Percentiles rank a stretch among this genome's conserved stretches.
Conservation (phyloP, 1,284 basidiomycete species). For the Rhodotorula sp. region DNA sequence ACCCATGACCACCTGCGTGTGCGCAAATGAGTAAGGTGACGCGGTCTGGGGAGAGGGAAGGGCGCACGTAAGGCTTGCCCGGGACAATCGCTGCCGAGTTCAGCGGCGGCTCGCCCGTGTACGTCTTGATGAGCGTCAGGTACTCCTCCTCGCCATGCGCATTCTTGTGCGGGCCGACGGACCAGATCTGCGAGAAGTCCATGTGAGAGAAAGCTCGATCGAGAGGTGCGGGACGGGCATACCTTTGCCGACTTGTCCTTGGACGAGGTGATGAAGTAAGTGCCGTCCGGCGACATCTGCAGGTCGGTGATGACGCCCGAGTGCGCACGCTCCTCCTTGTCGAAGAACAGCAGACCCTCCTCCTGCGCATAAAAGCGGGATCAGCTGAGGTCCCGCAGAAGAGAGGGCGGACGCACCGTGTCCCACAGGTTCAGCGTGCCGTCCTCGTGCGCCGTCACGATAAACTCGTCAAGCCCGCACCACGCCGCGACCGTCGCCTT, state of each 20-base stretch:
- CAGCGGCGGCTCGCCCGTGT: conserved; percentile 87
- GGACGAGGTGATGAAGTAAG: conserved; percentile 93
- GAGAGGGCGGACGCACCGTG: conserved; percentile 32
- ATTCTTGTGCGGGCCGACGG: conserved; percentile 60
- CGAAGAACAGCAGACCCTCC: conserved; percentile 73
- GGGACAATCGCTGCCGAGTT: conserved; percentile 91
- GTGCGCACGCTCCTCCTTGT: conserved; percentile 77
- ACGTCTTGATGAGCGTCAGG: conserved; percentile 90
- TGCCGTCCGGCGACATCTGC: conserved; percentile 84
- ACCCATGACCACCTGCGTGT: conserved; percentile 73
- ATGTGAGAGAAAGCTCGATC: no score
- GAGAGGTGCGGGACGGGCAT: conserved; percentile 47
- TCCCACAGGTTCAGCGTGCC: conserved; percentile 82
- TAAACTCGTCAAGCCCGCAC: conserved; percentile 72
- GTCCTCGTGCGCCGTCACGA: conserved; percentile 94
- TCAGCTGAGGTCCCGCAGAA: background rate
- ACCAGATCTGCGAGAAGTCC: conserved; percentile 32
- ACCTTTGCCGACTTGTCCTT: conserved; percentile 96
- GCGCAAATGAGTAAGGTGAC: fast-evolving
- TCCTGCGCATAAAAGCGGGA: conserved; percentile 58
- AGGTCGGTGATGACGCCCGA: conserved; percentile 80
- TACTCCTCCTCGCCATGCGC: conserved; percentile 76
- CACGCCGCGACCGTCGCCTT: conserved; percentile 96
- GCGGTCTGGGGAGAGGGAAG: background rate
- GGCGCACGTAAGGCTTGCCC: conserved; percentile 68